A percentile compares a stretch with the other conserved stretches of the same genome.
These are phyloP conservation scores for Xylariaceae sp. DNA, from an alignment of 2,329 filamentous ascomycete genomes.

Conservation along the genomic window DNA sequence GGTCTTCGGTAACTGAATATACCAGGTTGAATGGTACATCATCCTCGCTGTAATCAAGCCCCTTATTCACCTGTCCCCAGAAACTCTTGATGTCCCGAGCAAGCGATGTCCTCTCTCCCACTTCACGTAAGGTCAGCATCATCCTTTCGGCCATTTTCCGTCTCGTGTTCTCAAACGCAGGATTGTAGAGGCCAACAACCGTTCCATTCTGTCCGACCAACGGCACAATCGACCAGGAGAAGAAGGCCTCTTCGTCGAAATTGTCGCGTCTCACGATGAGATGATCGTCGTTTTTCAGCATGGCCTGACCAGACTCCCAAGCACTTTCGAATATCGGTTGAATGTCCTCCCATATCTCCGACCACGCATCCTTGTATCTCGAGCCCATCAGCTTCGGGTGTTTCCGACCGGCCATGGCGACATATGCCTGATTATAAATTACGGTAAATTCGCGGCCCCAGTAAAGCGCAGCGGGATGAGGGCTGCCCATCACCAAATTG, in stretches of 20 bases:
- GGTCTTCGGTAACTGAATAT: slow-evolving; percentile 68
- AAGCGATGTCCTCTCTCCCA: slow-evolving; percentile 67
- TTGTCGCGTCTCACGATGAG: slow-evolving; percentile 66
- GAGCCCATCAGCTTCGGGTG: slow-evolving; percentile 72
- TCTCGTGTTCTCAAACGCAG: slow-evolving; percentile 74
- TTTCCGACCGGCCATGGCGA: slow-evolving; percentile 67
- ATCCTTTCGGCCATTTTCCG: slow-evolving; percentile 72
- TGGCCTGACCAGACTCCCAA: slow-evolving; percentile 65
- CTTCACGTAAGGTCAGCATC: slow-evolving; percentile 72
- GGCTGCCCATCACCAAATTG: slow-evolving; percentile 75
- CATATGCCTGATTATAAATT: slow-evolving; percentile 69
- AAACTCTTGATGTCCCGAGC: slow-evolving; percentile 69
- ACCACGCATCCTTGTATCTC: slow-evolving; percentile 63
- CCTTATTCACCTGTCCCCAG: slow-evolving; percentile 64
- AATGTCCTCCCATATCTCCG: slow-evolving; percentile 69
- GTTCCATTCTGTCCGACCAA: slow-evolving; percentile 68
- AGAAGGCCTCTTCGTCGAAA: slow-evolving; percentile 73
- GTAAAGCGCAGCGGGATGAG: slow-evolving; percentile 71
- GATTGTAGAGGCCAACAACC: slow-evolving; percentile 73
- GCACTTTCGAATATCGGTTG: slow-evolving; percentile 64
- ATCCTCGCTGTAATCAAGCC: slow-evolving; percentile 66
- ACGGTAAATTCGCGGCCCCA: slow-evolving; percentile 67
- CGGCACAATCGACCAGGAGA: slow-evolving; percentile 77
- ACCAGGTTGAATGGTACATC: slow-evolving; percentile 73
- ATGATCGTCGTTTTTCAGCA: slow-evolving; percentile 78